phyloP scores from a whole-genome alignment of 208 protist species.

The Acanthamoeba sp. region DNA sequence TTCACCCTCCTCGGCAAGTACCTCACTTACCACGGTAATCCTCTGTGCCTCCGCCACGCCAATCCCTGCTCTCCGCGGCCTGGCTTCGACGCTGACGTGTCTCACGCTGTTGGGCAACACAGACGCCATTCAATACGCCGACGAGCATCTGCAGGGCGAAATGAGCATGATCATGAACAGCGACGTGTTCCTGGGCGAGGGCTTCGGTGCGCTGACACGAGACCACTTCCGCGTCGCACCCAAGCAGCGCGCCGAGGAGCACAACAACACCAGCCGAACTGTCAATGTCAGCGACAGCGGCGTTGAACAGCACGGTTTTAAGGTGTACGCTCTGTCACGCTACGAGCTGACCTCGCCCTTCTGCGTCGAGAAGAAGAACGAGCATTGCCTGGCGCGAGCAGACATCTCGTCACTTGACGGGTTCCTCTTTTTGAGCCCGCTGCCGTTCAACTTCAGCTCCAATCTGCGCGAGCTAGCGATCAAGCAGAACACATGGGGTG shows the following conservation, averaged over 20 bases:
- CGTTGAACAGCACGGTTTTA: neutral
- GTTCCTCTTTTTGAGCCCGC: constrained; percentile 33
- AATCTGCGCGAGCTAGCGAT: neutral
- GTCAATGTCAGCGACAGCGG: neutral
- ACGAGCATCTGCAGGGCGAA: neutral
- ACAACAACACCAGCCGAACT: neutral
- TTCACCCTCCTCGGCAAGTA: constrained; percentile 3
- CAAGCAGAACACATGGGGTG: constrained; percentile 64
- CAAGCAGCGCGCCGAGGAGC: neutral
- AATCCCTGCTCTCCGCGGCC: neutral
- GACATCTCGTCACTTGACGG: constrained; percentile 49
- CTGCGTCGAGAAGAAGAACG: constrained; percentile 34
- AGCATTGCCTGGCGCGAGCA: constrained; percentile 22
- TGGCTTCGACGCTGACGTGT: too few species aligned
- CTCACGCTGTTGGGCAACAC: neutral
- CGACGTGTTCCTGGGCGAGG: constrained; percentile 38
- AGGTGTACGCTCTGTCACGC: constrained; percentile 39
- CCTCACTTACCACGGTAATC: constrained; percentile 21
- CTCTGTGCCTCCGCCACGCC: neutral
- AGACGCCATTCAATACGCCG: constrained; percentile 19
- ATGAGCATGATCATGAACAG: constrained; percentile 39
- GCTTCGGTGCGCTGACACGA: constrained; percentile 14
- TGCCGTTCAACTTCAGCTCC: constrained; percentile 22
- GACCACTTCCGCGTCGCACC: neutral
- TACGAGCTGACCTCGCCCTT: constrained; percentile 52